Percentiles rank a stretch among this genome's conserved stretches.
Evolutionary conservation across 371 early-diverging fungal genomes (phyloP).

Genomic region (Thermomucor indicae-seudaticae): DNA sequence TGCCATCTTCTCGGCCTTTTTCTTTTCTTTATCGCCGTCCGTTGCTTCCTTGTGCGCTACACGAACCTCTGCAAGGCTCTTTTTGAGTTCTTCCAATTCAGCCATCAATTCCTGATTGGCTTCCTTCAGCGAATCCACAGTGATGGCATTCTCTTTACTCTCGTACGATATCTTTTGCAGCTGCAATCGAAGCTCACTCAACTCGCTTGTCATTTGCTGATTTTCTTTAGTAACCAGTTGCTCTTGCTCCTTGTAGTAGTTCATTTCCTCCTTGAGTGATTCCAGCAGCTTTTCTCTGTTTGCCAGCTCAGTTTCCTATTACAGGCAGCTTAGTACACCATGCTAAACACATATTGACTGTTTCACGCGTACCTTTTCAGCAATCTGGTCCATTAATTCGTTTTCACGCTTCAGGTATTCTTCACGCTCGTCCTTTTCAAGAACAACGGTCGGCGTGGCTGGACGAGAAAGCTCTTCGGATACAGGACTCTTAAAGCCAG

Average conservation of each 20-base stretch:
- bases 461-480: background rate
- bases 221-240: constrained; percentile 61
- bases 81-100: constrained; percentile 73
- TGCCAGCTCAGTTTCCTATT: constrained; percentile 59
- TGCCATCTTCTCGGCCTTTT: constrained; percentile 79
- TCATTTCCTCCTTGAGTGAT: constrained; percentile 63
- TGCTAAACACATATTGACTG: background rate
- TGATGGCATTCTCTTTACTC: constrained; percentile 80
- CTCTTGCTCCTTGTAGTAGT: constrained; percentile 53
- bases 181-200: constrained; percentile 74
- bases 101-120: constrained; percentile 69
- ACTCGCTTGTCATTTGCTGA: constrained; percentile 62
- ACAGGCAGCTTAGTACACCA: background rate
- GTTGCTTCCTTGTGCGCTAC: constrained; percentile 37
- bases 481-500: constrained; percentile 36
- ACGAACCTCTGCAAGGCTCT: constrained; percentile 34
- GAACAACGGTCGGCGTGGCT: constrained; percentile 69
- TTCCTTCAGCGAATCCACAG: constrained; percentile 82
- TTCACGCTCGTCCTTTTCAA: constrained; percentile 89
- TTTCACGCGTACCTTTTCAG: constrained; percentile 58
- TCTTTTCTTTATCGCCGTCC: constrained; percentile 69
- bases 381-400: constrained; percentile 86
- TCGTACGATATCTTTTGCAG: constrained; percentile 84
- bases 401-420: constrained; percentile 92
- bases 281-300: constrained; percentile 53